These are phyloP conservation scores for Wickerhamiella bombiphila DNA, from an alignment of 805 yeast genomes.

Conservation along the genomic window DNA sequence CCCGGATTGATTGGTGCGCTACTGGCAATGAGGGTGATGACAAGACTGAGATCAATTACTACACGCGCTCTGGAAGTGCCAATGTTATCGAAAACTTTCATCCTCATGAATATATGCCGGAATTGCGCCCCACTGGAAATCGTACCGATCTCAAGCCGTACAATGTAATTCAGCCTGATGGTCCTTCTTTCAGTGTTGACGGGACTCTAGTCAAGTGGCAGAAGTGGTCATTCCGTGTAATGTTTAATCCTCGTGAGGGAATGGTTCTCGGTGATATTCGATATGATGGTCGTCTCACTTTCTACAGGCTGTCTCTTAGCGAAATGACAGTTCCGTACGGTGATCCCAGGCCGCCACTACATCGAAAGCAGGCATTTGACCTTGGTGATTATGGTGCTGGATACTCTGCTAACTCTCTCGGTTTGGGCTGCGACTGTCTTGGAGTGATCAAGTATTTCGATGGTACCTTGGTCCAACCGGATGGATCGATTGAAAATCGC, in stretches of 20 bases:
- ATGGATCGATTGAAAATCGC: slow-evolving; percentile 47
- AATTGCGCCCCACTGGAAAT: slow-evolving; percentile 36
- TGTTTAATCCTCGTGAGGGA: slow-evolving; percentile 65
- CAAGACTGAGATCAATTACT: slow-evolving; percentile 35
- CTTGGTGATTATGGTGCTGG: slow-evolving; percentile 78
- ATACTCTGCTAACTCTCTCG: slow-evolving; percentile 49
- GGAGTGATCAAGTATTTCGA: slow-evolving; percentile 67
- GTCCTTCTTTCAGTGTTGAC: slow-evolving; percentile 53
- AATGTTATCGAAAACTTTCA: slow-evolving; percentile 42
- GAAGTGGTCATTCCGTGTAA: slow-evolving; percentile 67
- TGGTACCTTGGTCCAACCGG: slow-evolving; percentile 38
- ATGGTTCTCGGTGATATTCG: slow-evolving; percentile 54
- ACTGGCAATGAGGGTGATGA: slow-evolving; percentile 59
- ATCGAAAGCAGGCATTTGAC: slow-evolving; percentile 77
- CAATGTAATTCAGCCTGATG: slow-evolving; percentile 72
- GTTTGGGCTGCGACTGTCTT: slow-evolving; percentile 68
- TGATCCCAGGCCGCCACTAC: slow-evolving; percentile 69
- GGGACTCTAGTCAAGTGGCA: slow-evolving; percentile 60
- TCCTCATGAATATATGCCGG: slow-evolving; percentile 61
- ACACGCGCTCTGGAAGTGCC: slow-evolving; percentile 40
- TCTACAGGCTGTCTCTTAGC: slow-evolving; percentile 57
- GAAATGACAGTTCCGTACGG: slow-evolving; percentile 86
- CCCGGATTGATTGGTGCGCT: slow-evolving; percentile 62
- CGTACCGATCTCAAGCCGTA: slow-evolving; percentile 59
- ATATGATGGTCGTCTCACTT: slow-evolving; percentile 63